phyloP scores from a whole-genome alignment of 345 rosid genomes.

The Aquilaria sinensis region DNA sequence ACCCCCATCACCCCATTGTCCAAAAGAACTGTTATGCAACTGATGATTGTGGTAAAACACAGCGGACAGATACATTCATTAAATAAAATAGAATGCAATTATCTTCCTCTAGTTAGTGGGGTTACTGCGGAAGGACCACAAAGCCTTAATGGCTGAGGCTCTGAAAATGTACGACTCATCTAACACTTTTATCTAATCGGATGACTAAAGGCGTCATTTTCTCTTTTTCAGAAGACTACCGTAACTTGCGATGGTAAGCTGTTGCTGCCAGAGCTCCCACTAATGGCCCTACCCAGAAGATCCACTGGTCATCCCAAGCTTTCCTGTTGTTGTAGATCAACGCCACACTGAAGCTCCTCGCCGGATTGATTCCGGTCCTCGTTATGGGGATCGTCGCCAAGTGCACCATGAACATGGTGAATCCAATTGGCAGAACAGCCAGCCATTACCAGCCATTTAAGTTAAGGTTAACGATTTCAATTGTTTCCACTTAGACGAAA shows the following conservation, averaged over 20 bases:
- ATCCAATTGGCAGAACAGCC: conserved; percentile 65
- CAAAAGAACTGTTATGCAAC: too few relatives aligned
- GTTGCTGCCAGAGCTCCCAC: conserved; percentile 67
- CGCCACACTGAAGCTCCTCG: conserved; percentile 63
- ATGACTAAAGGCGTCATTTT: too few relatives aligned
- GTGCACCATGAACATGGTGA: conserved; percentile 63
- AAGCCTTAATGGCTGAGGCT: conserved; percentile 54
- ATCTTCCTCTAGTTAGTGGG: conserved; percentile 28
- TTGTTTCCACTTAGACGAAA: too few relatives aligned
- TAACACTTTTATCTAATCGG: too few relatives aligned
- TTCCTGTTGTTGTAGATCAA: conserved; percentile 45
- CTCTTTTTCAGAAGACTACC: too few relatives aligned
- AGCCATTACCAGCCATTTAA: conserved; percentile 25
- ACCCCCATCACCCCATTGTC: too few relatives aligned
- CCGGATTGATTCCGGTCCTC: conserved; percentile 68
- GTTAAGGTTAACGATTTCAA: too few relatives aligned
- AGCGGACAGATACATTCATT: too few relatives aligned
- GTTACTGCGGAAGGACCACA: conserved; percentile 69
- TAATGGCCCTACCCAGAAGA: conserved; percentile 71
- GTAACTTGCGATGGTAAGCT: conserved; percentile 56
- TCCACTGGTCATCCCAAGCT: conserved; percentile 73
- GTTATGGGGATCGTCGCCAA: conserved; percentile 70
- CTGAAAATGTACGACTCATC: conserved; percentile 48
- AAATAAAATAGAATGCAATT: too few relatives aligned
- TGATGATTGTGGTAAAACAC: too few relatives aligned